Evolutionary conservation across 352 stramenopile genomes (phyloP), one percentile per base, ranked within the genome.

Genomic region (Phytopythium litorale): DNA sequence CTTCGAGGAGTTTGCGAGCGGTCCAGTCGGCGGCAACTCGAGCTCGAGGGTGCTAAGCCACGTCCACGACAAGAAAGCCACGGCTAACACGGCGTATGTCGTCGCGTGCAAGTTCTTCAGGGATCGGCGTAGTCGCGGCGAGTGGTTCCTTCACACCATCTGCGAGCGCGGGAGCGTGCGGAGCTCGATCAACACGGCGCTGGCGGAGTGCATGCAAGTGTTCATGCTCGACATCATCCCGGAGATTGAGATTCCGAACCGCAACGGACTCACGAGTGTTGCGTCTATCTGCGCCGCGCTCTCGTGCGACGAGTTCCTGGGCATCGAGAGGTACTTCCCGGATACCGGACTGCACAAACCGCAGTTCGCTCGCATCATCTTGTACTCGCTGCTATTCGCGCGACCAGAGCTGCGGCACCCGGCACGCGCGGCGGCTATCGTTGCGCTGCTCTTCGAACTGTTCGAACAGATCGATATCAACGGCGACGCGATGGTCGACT

Each of bases 381-480:
- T 87, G 15, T 76, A 76, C 45, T 72, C 71, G 25, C 62, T 91
- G 11, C 62, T 91, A 40, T 50, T 67, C 13, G 67, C 69, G 0
- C 76, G 81, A 23, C 76, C 73, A 0, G 71, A 79, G 38, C 63
- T 91, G 16, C 70, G 69, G 2, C 66, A 71, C 54, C 43, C 71
- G 4, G 62, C 42, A 21, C 70, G 75, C 2, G 73, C 73, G 4
- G 69, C 68, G 0, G 62, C 65, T 18, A 69, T 91, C 1, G 72
- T 88, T 0, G 65, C 70, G 7, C 53, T 85, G 6, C 67, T 91
- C 13, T 89, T 76, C 28, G 78, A 89, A 59, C 84, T 91, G 81
- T 91, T 91, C 61, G 81, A 91, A 21, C 79, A 91, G 51, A 91
- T 91, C 51, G 87, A 96, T 40, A 90, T 96, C 64, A 94, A 94